These are phyloP conservation scores for Physcomitrium patens DNA, from an alignment of 225 moss, liverwort and hornwort genomes.

Conservation along the genomic window DNA sequence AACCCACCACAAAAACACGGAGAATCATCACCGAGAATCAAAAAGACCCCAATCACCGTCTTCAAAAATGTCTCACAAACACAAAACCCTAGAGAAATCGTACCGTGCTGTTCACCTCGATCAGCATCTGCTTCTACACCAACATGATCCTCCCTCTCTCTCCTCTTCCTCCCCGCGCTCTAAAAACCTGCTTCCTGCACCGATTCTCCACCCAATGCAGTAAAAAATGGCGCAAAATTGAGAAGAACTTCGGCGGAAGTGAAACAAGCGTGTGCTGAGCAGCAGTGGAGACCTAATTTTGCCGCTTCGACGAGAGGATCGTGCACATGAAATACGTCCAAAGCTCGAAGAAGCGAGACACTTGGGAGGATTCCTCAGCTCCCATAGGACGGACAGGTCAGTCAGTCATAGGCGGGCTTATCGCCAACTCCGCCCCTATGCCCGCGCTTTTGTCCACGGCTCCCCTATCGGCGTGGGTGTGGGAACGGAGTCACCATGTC, in stretches of 20 bases:
- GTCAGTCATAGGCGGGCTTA: constrained; percentile 34
- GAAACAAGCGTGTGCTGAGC: background rate
- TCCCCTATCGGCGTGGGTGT: too few relatives aligned
- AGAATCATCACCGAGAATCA: too few relatives aligned
- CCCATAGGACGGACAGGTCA: background rate
- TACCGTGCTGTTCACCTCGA: constrained; percentile 8
- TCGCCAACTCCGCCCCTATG: constrained; percentile 23
- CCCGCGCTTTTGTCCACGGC: background rate
- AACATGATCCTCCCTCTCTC: constrained; percentile 15
- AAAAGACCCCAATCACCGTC: background rate
- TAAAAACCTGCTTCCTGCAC: background rate
- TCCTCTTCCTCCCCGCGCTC: background rate
- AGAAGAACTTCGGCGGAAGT: background rate
- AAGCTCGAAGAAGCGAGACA: background rate
- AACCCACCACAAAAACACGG: background rate
- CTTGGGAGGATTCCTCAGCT: background rate
- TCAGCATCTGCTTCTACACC: constrained; percentile 24
- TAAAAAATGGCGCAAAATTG: background rate
- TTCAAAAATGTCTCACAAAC: too few relatives aligned
- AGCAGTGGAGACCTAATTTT: background rate
- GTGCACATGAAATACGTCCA: background rate
- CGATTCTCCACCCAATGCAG: constrained; percentile 1
- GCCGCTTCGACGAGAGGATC: background rate
- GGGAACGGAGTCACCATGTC: background rate
- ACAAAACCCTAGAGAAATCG: background rate